Conservation (phyloP, 2,329 filamentous ascomycete genomes). For the Pseudogymnoascus sp. region DNA sequence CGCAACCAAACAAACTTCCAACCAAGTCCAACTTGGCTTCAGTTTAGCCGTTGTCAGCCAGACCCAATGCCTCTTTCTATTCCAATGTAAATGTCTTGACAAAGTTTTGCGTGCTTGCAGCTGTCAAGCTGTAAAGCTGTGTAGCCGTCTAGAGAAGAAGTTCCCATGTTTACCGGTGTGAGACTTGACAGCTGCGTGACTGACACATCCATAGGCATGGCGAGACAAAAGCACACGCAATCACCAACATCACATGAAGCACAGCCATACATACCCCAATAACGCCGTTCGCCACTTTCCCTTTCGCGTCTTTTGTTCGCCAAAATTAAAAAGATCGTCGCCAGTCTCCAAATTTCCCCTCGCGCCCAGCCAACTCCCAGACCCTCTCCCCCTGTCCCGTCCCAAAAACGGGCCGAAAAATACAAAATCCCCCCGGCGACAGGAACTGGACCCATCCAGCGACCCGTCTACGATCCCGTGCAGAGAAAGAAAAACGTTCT, state of each 20-base stretch:
- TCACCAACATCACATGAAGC: neutral
- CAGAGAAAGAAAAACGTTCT: neutral
- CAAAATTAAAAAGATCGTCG: neutral
- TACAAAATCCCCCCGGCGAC: neutral
- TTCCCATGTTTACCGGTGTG: neutral
- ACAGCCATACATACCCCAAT: neutral
- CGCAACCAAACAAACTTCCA: conserved; percentile 1
- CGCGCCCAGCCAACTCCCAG: neutral
- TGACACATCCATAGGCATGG: neutral
- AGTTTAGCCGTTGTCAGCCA: neutral
- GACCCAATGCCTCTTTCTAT: neutral
- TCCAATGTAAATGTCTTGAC: too few species aligned
- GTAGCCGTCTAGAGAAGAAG: neutral
- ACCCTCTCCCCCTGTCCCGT: neutral
- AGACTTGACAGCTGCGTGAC: neutral
- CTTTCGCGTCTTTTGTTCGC: neutral
- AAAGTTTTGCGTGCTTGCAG: neutral
- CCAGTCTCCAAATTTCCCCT: neutral
- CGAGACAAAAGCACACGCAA: neutral
- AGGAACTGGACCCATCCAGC: neutral
- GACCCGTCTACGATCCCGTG: neutral
- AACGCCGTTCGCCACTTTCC: neutral
- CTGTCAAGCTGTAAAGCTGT: neutral
- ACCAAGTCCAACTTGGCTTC: neutral
- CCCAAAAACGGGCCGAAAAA: conserved; percentile 6